phyloP scores from a whole-genome alignment of 768 basidiomycete species.

The Mycena indigotica region DNA sequence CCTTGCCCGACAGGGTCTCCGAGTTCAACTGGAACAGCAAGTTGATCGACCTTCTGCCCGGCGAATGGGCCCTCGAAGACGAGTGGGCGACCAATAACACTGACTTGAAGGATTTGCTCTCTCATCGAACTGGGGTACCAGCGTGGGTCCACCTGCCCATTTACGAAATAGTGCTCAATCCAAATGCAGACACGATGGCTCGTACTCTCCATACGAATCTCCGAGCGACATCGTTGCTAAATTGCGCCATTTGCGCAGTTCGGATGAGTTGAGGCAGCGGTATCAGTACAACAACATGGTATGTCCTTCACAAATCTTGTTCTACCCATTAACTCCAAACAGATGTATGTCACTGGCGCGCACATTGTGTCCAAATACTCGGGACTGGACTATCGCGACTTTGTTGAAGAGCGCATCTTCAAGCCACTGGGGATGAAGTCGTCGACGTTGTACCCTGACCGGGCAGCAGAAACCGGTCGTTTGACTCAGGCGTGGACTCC shows the following conservation, averaged over 20 bases:
- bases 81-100: slow-evolving; percentile 38
- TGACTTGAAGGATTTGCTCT: slow-evolving; percentile 35
- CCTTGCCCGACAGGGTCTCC: slow-evolving; percentile 31
- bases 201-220: slow-evolving; percentile 25
- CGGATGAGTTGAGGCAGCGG: slow-evolving; percentile 32
- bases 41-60: slow-evolving; percentile 37
- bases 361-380: slow-evolving; percentile 29
- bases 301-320: background rate
- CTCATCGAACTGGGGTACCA: slow-evolving; percentile 38
- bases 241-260: slow-evolving; percentile 29
- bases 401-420: slow-evolving; percentile 44
- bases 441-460: slow-evolving; percentile 37
- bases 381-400: slow-evolving; percentile 33
- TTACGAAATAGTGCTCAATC: background rate
- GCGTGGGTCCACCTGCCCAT: slow-evolving; percentile 23
- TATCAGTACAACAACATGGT: slow-evolving; percentile 39
- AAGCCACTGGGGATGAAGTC: slow-evolving; percentile 40
- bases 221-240: slow-evolving; percentile 24
- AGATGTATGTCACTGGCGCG: slow-evolving; percentile 39
- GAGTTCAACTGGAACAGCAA: slow-evolving; percentile 39
- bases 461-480: slow-evolving; percentile 34
- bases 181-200: slow-evolving; percentile 31
- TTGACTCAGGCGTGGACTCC: slow-evolving; percentile 3
- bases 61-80: slow-evolving; percentile 43
- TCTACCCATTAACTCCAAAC: background rate